A percentile compares a stretch with the other conserved stretches of the same genome.
These are phyloP conservation scores for Triticum urartu DNA, from an alignment of 176 grass and related monocot genomes.

Conservation along the genomic window DNA sequence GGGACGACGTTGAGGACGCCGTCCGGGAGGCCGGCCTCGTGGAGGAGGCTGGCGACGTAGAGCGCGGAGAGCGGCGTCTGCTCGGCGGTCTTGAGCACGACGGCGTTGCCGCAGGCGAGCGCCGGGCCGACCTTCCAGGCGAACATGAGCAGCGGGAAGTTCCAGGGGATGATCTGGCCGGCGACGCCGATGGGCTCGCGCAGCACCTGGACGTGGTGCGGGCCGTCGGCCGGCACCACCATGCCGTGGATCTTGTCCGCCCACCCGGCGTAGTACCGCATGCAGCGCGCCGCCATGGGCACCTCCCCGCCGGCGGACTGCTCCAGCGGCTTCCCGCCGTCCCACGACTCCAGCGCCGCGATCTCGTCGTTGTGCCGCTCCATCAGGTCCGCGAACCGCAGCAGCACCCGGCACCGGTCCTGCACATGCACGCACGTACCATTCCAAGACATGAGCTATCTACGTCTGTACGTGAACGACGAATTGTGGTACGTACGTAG, in stretches of 20 bases:
- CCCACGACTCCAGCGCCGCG: conserved; percentile 96
- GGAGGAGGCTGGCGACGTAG: conserved; percentile 59
- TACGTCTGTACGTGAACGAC: neutral
- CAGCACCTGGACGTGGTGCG: conserved; percentile 77
- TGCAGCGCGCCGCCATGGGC: conserved; percentile 71
- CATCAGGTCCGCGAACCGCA: conserved; percentile 82
- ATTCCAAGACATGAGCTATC: neutral
- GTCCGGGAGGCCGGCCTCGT: conserved; percentile 83
- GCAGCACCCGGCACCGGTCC: conserved; percentile 75
- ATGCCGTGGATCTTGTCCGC: conserved; percentile 90
- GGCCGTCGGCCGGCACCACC: conserved; percentile 72
- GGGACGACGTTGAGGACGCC: conserved; percentile 77
- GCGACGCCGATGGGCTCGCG: conserved; percentile 85
- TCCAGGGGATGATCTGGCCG: conserved; percentile 90
- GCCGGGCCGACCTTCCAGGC: conserved; percentile 93
- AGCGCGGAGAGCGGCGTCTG: conserved; percentile 91
- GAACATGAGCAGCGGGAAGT: conserved; percentile 91
- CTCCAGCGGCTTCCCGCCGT: conserved; percentile 85
- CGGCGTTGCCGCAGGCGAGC: conserved; percentile 78
- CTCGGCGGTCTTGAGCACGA: conserved; percentile 89
- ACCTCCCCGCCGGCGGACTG: conserved; percentile 59
- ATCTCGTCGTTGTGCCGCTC: conserved; percentile 73
- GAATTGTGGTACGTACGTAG: conserved; percentile 44
- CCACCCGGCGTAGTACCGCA: conserved; percentile 94
- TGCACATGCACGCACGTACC: neutral